A percentile compares a stretch with the other conserved stretches of the same genome.
Conservation (phyloP, 805 yeast genomes). For the Kluyveromyces lactis region DNA sequence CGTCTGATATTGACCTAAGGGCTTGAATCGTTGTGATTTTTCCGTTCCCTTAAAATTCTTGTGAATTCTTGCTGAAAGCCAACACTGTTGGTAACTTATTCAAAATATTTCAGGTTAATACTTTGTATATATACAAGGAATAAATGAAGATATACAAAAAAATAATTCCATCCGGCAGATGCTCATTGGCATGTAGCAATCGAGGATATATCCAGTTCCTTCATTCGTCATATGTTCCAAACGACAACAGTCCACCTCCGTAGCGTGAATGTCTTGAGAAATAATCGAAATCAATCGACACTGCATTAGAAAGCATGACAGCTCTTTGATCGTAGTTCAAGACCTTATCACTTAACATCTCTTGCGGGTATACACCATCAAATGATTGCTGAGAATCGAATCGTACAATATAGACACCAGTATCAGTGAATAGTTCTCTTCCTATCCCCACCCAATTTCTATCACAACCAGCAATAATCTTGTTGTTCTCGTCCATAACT, state of each 20-base stretch:
- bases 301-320: constrained; percentile 75
- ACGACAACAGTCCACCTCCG: constrained; percentile 33
- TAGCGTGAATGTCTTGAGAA: constrained; percentile 84
- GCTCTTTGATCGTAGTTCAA: constrained; percentile 79
- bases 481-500: constrained; percentile 48
- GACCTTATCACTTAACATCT: constrained; percentile 26
- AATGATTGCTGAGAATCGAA: constrained; percentile 66
- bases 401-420: constrained; percentile 82
- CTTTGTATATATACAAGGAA: too few relatives aligned
- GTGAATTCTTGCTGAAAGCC: too few relatives aligned
- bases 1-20: too few relatives aligned
- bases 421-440: constrained; percentile 86
- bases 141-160: too few relatives aligned
- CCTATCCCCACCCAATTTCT: constrained; percentile 95
- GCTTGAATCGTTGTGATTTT: too few relatives aligned
- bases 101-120: too few relatives aligned
- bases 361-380: constrained; percentile 46
- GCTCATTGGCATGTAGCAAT: too few relatives aligned
- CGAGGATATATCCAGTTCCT: too few relatives aligned
- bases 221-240: constrained; percentile 22
- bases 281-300: constrained; percentile 91
- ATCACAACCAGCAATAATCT: constrained; percentile 68
- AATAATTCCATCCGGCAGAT: too few relatives aligned
- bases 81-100: too few relatives aligned
- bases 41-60: too few relatives aligned